These are phyloP conservation scores for Peronospora belbahrii DNA, from an alignment of 352 stramenopile genomes.

Conservation along the genomic window DNA sequence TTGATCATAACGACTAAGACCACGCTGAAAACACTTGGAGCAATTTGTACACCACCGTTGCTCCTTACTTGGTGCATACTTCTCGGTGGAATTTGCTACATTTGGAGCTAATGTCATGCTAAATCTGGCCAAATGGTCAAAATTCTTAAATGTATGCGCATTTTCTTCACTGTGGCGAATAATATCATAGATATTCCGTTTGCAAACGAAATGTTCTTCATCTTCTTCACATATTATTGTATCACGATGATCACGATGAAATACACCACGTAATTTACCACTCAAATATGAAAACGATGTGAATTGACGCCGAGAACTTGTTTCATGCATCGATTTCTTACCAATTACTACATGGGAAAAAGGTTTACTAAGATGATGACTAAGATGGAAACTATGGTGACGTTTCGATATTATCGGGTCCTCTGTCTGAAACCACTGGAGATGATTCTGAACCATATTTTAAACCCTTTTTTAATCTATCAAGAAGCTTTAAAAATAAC, in stretches of 20 bases:
- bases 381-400: slow-evolving; percentile 4
- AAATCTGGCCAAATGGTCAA: slow-evolving; percentile 24
- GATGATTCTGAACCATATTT: too few relatives aligned
- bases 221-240: slow-evolving; percentile 55
- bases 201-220: slow-evolving; percentile 28
- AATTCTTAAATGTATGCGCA: slow-evolving; percentile 5
- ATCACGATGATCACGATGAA: slow-evolving; percentile 49
- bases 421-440: slow-evolving; percentile 6
- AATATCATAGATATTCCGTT: slow-evolving; percentile 47
- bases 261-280: slow-evolving; percentile 41
- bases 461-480: slow-evolving; percentile 2
- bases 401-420: slow-evolving; percentile 7
- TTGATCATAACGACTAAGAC: slow-evolving; percentile 55
- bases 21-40: slow-evolving; percentile 66
- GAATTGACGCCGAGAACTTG: slow-evolving; percentile 43
- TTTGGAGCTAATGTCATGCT: slow-evolving; percentile 13
- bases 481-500: slow-evolving; percentile 16
- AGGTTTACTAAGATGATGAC: not conserved
- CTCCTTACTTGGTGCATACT: slow-evolving; percentile 57
- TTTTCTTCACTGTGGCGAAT: slow-evolving; percentile 32
- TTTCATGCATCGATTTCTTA: slow-evolving; percentile 28
- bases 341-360: slow-evolving; percentile 6
- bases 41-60: slow-evolving; percentile 75
- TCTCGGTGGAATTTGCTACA: slow-evolving; percentile 9
- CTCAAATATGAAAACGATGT: slow-evolving; percentile 53